Percentiles rank a stretch among this genome's conserved stretches.
phyloP scores from a whole-genome alignment of 148 eudicot species.

The Diospyros lotus region DNA sequence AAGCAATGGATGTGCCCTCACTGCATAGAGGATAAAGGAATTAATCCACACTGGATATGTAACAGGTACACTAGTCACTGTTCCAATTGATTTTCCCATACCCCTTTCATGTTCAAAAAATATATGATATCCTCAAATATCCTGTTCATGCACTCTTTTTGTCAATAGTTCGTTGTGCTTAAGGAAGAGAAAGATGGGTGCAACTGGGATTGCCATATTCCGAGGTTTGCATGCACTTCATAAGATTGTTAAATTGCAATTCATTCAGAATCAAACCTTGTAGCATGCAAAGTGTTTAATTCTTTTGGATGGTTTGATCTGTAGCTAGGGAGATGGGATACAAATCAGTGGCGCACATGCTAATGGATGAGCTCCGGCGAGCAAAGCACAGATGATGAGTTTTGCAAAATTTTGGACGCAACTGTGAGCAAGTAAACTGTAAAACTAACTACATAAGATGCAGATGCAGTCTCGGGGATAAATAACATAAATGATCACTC shows the following conservation, averaged over 20 bases:
- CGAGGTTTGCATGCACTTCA: conserved; percentile 24
- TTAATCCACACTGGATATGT: conserved; percentile 44
- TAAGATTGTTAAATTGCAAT: neutral
- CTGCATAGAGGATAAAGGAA: conserved; percentile 38
- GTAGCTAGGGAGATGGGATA: conserved; percentile 44
- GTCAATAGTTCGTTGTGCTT: conserved; percentile 36
- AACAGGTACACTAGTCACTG: conserved; percentile 26
- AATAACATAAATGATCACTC: no score
- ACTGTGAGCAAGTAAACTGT: neutral
- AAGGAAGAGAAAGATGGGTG: conserved; percentile 38
- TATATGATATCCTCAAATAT: no score
- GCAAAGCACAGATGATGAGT: neutral
- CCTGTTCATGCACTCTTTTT: neutral
- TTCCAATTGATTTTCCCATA: neutral
- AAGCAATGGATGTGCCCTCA: conserved; percentile 49
- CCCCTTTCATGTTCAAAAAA: no score
- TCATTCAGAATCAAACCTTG: neutral
- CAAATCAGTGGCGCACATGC: conserved; percentile 40
- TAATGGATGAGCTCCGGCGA: conserved; percentile 38
- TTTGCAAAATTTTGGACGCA: neutral
- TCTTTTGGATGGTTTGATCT: conserved; percentile 4
- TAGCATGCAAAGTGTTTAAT: neutral
- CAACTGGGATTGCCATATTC: conserved; percentile 43
- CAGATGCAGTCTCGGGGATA: no score
- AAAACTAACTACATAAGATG: no score